phyloP scores from a whole-genome alignment of 768 basidiomycete genomes.

The Astraeus odoratus region DNA sequence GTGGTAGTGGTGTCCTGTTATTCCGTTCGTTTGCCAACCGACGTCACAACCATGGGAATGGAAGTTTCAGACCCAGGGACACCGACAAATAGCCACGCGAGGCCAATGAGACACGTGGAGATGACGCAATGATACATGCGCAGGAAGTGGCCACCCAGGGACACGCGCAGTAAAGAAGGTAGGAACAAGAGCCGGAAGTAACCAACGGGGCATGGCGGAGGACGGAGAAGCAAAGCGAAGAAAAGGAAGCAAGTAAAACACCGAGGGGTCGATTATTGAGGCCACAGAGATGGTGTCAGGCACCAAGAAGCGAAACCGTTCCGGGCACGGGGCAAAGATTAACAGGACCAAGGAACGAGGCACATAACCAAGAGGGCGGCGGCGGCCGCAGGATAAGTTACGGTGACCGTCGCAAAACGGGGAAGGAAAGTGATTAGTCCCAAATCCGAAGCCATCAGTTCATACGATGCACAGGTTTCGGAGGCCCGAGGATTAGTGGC shows the following conservation, averaged over 20 bases:
- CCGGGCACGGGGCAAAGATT: neutral
- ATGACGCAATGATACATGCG: no score
- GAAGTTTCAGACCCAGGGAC: no score
- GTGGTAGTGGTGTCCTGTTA: conserved; percentile 64
- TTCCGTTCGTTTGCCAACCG: neutral
- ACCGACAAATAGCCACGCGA: neutral
- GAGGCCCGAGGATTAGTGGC: neutral
- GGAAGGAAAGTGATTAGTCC: neutral
- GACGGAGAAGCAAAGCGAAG: no score
- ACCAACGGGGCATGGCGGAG: no score
- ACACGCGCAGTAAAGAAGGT: neutral
- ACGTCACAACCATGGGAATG: neutral
- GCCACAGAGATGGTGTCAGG: neutral
- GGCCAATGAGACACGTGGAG: neutral
- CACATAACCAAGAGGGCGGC: neutral
- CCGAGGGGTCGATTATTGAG: no score
- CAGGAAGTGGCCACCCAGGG: no score
- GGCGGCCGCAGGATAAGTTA: neutral
- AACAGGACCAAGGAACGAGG: neutral
- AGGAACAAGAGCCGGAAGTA: no score
- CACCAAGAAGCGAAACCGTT: neutral
- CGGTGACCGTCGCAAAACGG: neutral
- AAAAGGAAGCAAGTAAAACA: no score
- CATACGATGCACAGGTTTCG: no score
- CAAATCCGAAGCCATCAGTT: neutral